Base-by-base conservation (phyloP, 192 early-diverging fungal species). In the Backusella tarrabulga region DNA sequence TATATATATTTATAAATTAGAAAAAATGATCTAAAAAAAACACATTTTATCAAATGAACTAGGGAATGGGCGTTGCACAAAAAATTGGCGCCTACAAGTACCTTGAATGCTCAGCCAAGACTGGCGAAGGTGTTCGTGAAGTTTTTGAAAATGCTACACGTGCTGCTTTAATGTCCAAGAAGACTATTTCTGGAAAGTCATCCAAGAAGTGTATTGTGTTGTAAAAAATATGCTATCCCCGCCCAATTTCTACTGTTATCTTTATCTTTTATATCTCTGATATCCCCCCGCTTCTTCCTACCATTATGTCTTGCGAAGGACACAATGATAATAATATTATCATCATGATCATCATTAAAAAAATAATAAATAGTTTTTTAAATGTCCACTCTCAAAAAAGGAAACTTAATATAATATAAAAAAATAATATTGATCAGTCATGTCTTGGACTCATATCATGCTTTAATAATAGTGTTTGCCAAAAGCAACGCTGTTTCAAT, bases 141-240 rank as follows among this genome's bases (percentile, higher is more conserved):
- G 93, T 97, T 34, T 97, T 98, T 86, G 92, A 94, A 81, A 83
- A 87, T 41, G 95, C 94, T 6, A 94, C 96, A 26, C 40, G 71
- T 34, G 71, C 71, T 50, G 44, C 71, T 46, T 50, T 72, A 23
- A 72, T 50, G 71, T 46, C 38, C 9, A 70, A 74, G 23, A 74
- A 74, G 54, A 11, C 68, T 70, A 21, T 35, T 34, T 73, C 68
- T 14, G 68, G 44, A n/a, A 79, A 76, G 71, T 44, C n/a, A 29
- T 34, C 26, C 7, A 73, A 73, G 23, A 46, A 38, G 41, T 81
- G 80, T 67, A 70, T 67, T 50, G 19, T 81, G 11, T 75, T 81
- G 76, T 81, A 77, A 67, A 36, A 12, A 17, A 19, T 17, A 44
- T 17, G 42, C 38, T n/a, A 32, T n/a, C 0, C 32, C n/a, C 54